Conservation (phyloP, 1,284 basidiomycete species). For the Acaromyces ingoldii region DNA sequence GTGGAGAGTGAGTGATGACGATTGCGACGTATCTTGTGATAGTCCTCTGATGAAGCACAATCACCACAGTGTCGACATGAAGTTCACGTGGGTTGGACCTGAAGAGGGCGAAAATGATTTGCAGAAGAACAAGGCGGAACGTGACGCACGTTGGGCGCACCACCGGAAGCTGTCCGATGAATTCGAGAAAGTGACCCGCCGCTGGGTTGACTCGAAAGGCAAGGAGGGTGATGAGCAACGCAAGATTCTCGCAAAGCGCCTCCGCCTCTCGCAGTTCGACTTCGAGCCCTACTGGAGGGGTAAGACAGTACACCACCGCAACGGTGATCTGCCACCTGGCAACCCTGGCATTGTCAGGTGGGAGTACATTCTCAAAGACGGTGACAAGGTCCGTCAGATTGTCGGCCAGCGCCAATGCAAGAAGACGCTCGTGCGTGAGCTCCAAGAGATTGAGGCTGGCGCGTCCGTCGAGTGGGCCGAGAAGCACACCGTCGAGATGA, state of each 20-base stretch:
- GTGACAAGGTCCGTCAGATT: constrained; percentile 29
- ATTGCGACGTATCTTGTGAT: too few relatives aligned
- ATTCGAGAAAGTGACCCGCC: constrained; percentile 45
- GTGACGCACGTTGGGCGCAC: constrained; percentile 30
- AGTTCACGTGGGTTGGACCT: constrained; percentile 32
- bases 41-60: too few relatives aligned
- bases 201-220: constrained; percentile 40
- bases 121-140: constrained; percentile 37
- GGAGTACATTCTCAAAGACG: constrained; percentile 43
- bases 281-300: constrained; percentile 49
- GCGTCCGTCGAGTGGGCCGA: constrained; percentile 14
- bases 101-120: constrained; percentile 45
- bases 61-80: constrained; percentile 17
- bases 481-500: constrained; percentile 7
- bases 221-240: constrained; percentile 27
- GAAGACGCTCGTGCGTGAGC: constrained; percentile 28
- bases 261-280: constrained; percentile 48
- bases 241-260: constrained; percentile 31
- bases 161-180: constrained; percentile 39
- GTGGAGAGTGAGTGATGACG: too few relatives aligned
- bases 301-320: constrained; percentile 48
- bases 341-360: constrained; percentile 41
- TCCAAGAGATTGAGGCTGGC: constrained; percentile 33
- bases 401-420: constrained; percentile 30
- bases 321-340: constrained; percentile 35